Conservation (phyloP, 352 stramenopile genomes). For the Pythium sp. region DNA sequence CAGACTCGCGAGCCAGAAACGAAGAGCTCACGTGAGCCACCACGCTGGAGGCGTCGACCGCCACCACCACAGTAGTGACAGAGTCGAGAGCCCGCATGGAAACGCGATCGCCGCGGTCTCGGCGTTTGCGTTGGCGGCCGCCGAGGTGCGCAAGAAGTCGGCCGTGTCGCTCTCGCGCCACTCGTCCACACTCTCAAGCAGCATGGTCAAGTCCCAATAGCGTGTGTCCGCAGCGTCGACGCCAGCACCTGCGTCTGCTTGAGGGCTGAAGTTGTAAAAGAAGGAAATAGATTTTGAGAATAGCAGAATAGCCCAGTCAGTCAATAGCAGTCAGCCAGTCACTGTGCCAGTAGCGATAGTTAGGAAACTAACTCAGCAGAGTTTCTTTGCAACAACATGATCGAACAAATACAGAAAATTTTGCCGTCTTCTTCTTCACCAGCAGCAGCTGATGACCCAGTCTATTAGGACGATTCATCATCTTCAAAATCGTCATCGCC, state of each 20-base stretch:
- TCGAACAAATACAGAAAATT: slow-evolving; percentile 1
- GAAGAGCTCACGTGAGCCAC: background rate
- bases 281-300: background rate
- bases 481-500: slow-evolving; percentile 12
- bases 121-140: slow-evolving; percentile 46
- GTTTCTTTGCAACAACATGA: background rate
- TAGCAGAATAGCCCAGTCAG: background rate
- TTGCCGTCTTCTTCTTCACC: background rate
- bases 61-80: background rate
- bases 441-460: background rate
- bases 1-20: background rate
- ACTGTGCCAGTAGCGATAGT: background rate
- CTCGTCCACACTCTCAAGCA: slow-evolving; percentile 27
- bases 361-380: background rate
- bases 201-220: slow-evolving; percentile 8
- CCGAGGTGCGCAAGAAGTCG: slow-evolving; percentile 50
- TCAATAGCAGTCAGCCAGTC: background rate
- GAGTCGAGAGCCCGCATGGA: slow-evolving; percentile 13
- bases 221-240: background rate
- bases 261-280: background rate
- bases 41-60: background rate
- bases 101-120: slow-evolving; percentile 45
- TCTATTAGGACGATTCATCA: background rate
- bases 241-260: background rate
- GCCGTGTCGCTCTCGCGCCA: slow-evolving; percentile 49